A percentile compares a stretch with the other conserved stretches of the same genome.
These are phyloP conservation scores for Xylaria venustula DNA, from an alignment of 495 filamentous ascomycete genomes.

Conservation along the genomic window DNA sequence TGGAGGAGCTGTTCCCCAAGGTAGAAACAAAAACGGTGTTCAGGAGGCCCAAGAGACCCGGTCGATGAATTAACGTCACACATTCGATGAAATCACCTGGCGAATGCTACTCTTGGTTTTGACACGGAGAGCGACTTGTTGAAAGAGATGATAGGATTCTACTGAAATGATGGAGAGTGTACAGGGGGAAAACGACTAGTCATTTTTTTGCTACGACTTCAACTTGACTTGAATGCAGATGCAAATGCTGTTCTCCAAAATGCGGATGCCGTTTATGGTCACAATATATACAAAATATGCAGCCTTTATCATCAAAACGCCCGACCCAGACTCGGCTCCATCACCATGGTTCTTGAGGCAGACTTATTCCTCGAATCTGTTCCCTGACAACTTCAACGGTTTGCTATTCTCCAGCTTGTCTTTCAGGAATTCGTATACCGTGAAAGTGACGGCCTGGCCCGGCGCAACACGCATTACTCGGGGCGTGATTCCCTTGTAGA, in stretches of 20 bases:
- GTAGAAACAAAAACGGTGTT: slow-evolving; percentile 71
- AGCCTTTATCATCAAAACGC: background rate
- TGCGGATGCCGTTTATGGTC: slow-evolving; percentile 1
- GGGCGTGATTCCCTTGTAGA: slow-evolving; percentile 99
- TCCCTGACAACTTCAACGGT: slow-evolving; percentile 62
- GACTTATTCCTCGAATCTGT: slow-evolving; percentile 70
- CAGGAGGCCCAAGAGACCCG: slow-evolving; percentile 85
- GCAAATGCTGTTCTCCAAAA: slow-evolving; percentile 2
- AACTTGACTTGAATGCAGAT: background rate
- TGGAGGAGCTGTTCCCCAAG: slow-evolving; percentile 74
- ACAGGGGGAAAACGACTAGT: background rate
- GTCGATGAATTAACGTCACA: slow-evolving; percentile 39
- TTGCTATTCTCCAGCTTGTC: slow-evolving; percentile 74
- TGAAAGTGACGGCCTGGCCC: slow-evolving; percentile 97
- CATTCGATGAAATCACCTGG: background rate
- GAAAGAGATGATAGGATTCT: background rate
- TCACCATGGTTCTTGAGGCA: background rate
- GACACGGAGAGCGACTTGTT: too few species aligned
- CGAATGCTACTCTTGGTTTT: background rate
- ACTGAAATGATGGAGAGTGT: background rate
- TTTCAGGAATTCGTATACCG: slow-evolving; percentile 91
- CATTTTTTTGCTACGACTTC: background rate
- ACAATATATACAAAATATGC: background rate
- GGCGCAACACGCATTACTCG: slow-evolving; percentile 96
- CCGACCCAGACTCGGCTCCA: background rate